Evolutionary conservation across 441 rosid species (phyloP), one percentile per base, ranked within the genome.

Genomic region (Populus hybrid): DNA sequence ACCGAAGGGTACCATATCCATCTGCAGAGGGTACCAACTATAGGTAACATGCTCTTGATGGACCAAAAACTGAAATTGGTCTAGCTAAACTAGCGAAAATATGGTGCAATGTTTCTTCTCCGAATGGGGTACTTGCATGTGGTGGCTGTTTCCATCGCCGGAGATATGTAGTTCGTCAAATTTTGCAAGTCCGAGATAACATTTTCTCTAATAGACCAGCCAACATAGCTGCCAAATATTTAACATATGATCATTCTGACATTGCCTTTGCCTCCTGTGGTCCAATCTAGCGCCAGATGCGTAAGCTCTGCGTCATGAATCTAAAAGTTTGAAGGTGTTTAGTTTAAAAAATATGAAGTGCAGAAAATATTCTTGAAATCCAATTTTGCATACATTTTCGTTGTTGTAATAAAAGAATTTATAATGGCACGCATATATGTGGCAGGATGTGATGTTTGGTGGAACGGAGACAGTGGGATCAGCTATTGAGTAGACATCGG

Each of bases 231-330:
- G 88, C 90, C 74, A 86, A 87, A 70, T 94, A 90, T 76, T 89
- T 94, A 23, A 92, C 97, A 12, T 95, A 95, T 31, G 86, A 90
- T 73, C 86, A 97, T 9, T 94, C 98, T 5, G 98, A 94, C 81
- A 91, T 95, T 97, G 98, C 99, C 36, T 95, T 95, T 14, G 95
- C 98, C n/a, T 89, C 90, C 78, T 95, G 92, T 77, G 99, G 99
- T 0, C 95, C 99, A 1, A 92, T 92, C 68, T 94, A 98, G 99
- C 83, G 99, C 59, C 98, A 94, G 87, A 92, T 94, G 99, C 83
- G 99, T 1, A 95, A 95, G 87, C 87, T 95, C 0, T 90, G 95
- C 63, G 98, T 92, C 65, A 89, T 94, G 93, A 90, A 88, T 84
- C 85, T 94, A 33, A 33, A 33, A 6, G 7, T 33, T 33, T 33